A percentile compares a stretch with the other conserved stretches of the same genome.
These are phyloP conservation scores for Annulohypoxylon bovei DNA, from an alignment of 495 filamentous ascomycete species.

Conservation along the genomic window DNA sequence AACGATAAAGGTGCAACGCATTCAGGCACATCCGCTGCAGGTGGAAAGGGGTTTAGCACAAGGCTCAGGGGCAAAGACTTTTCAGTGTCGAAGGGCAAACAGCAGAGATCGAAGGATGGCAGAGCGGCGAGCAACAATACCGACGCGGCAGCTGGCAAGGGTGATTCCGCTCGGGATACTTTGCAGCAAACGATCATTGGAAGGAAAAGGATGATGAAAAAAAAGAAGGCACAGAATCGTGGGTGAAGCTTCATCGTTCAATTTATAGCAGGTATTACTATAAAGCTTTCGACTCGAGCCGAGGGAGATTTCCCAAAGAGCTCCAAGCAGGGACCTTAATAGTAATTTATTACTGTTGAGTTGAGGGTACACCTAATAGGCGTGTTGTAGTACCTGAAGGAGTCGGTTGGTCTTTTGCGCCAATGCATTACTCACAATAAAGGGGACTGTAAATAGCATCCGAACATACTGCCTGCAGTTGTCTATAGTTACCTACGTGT, in stretches of 20 bases:
- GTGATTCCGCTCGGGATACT: conserved; percentile 46
- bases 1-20: not conserved
- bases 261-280: not conserved
- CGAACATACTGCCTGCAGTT: not conserved
- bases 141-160: conserved; percentile 21
- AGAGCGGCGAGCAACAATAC: conserved; percentile 17
- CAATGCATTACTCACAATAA: not conserved
- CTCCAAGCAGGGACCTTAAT: not conserved
- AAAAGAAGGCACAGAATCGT: conserved; percentile 58
- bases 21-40: not conserved
- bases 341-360: conserved; percentile 2
- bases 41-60: not conserved
- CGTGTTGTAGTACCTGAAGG: not conserved
- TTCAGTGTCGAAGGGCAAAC: conserved; percentile 44
- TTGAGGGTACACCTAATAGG: not conserved
- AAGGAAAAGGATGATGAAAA: conserved; percentile 58
- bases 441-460: not conserved
- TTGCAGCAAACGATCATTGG: conserved; percentile 60
- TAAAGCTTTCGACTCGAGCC: not conserved
- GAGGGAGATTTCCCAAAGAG: not conserved
- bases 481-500: not conserved
- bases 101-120: conserved; percentile 26
- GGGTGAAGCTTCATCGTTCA: not conserved
- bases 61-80: conserved; percentile 40
- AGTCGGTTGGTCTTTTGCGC: conserved; percentile 2